Percentiles rank a stretch among this genome's conserved stretches.
phyloP scores from a whole-genome alignment of 2,329 filamentous ascomycete species.

The Xylariaceae sp. region DNA sequence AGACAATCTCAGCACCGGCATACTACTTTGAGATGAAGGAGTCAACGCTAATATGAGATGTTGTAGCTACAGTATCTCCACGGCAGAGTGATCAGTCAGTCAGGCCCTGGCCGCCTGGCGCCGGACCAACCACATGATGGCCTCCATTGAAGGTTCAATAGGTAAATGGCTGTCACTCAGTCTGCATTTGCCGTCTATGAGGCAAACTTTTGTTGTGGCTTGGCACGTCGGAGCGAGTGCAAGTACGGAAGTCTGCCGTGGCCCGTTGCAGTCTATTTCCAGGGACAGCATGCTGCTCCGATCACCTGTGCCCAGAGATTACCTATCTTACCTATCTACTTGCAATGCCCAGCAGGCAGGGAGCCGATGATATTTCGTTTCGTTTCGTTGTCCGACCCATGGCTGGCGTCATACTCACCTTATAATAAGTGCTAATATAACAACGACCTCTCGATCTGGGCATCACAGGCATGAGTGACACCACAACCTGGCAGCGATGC shows the following conservation, averaged over 20 bases:
- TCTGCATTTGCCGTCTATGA: not conserved
- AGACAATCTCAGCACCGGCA: not conserved
- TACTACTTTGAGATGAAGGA: not conserved
- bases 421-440: not conserved
- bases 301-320: too few relatives aligned
- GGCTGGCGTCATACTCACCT: not conserved
- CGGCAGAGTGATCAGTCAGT: not conserved
- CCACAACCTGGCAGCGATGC: not conserved
- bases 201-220: not conserved
- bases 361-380: not conserved
- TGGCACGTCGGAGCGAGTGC: not conserved
- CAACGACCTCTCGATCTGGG: too few relatives aligned
- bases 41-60: too few relatives aligned
- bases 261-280: too few relatives aligned
- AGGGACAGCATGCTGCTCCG: too few relatives aligned
- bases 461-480: not conserved
- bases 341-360: too few relatives aligned
- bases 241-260: not conserved
- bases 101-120: not conserved
- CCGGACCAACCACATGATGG: not conserved
- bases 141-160: not conserved
- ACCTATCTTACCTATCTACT: too few relatives aligned
- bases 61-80: not conserved
- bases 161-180: too few relatives aligned
- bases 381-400: not conserved